Base-by-base conservation (phyloP, 192 early-diverging fungal species). In the Linnemannia elongata region DNA sequence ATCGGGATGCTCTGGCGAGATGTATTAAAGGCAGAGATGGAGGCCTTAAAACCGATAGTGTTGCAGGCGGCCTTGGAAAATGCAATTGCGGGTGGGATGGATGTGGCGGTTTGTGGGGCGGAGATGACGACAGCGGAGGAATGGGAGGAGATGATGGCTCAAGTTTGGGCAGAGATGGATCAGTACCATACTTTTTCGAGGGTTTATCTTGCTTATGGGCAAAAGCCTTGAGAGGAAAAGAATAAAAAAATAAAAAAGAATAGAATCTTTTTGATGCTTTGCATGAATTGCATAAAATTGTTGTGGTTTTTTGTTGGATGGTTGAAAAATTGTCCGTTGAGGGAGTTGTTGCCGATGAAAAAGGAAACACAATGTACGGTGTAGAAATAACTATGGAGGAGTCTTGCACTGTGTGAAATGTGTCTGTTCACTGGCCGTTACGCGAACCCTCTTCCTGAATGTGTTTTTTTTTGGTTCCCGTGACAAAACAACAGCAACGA, bases 81-180 rank as follows among this genome's bases (percentile, higher is more conserved):
- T 35, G 85, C 85, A 0, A 49, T 87, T 1, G 85, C 85, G 30
- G 24, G 72, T 13, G 85, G 85, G 18, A 71, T 68, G 66, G 85
- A 87, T 63, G 78, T 87, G 8, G 85, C 85, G 1, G 76, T 87
- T 2, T 87, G 78, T 79, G 85, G 85, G 20, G 85, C 85, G 4
- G 85, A 87, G 72, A 87, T 87, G 85, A 87, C 85, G 47, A 87
- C 85, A n/a, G 76, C 57, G 0, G 80, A 87, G 72, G 85, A 87
- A 33, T 87, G 85, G 85, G 85, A 87, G 10, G 85, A 87, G 66
- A 87, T 87, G 85, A 87, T 87, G 85, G 42, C 60, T 1, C 74
- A 76, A 17, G 85, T 87, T 27, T 87, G 85, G 85, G 80, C 60
- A 4, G 85, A 87, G 60, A 87, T 87, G 85, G 85, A 87, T 73